A percentile compares a stretch with the other conserved stretches of the same genome.
Evolutionary conservation across 1,284 basidiomycete genomes (phyloP).

Genomic region (Apiotrichum gamsii): DNA sequence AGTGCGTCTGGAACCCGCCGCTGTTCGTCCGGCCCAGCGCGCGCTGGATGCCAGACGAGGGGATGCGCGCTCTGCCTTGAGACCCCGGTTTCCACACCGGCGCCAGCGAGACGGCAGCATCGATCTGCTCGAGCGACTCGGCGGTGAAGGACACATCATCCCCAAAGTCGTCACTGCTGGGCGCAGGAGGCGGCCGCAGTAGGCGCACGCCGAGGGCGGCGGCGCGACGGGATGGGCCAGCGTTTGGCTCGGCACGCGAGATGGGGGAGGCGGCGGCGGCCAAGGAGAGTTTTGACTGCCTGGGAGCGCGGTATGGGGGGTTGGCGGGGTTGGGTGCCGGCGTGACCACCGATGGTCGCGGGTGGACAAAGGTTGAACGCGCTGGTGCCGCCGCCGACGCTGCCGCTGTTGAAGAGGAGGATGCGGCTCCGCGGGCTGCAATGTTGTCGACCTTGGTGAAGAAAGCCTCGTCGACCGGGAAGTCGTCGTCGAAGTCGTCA

Average conservation of each 20-base stretch:
- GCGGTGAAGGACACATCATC: slow-evolving; percentile 16
- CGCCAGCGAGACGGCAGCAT: slow-evolving; percentile 4
- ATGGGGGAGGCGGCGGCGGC: neutral
- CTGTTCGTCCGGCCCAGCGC: slow-evolving; percentile 6
- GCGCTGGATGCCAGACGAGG: neutral
- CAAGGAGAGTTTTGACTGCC: neutral
- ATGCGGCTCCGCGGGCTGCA: slow-evolving; percentile 18
- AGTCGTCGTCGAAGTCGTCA: slow-evolving; percentile 24
- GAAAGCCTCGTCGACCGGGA: slow-evolving; percentile 40
- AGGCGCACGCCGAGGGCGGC: slow-evolving; percentile 9
- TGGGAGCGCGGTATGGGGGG: neutral
- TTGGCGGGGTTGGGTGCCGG: neutral
- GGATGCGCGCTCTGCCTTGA: neutral
- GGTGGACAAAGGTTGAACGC: no score
- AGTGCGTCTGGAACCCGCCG: slow-evolving; percentile 35
- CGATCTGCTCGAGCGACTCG: slow-evolving; percentile 21
- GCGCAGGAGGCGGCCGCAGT: neutral
- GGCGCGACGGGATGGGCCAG: slow-evolving; percentile 7
- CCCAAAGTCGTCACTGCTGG: slow-evolving; percentile 21
- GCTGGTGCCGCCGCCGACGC: no score
- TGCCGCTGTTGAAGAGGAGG: no score
- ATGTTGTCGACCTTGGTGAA: slow-evolving; percentile 37
- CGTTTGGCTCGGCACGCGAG: neutral
- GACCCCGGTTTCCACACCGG: neutral
- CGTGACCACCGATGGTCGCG: no score